Base-by-base conservation (phyloP, 2,329 filamentous ascomycete genomes). In the Rhexocercosporidium sp. region DNA sequence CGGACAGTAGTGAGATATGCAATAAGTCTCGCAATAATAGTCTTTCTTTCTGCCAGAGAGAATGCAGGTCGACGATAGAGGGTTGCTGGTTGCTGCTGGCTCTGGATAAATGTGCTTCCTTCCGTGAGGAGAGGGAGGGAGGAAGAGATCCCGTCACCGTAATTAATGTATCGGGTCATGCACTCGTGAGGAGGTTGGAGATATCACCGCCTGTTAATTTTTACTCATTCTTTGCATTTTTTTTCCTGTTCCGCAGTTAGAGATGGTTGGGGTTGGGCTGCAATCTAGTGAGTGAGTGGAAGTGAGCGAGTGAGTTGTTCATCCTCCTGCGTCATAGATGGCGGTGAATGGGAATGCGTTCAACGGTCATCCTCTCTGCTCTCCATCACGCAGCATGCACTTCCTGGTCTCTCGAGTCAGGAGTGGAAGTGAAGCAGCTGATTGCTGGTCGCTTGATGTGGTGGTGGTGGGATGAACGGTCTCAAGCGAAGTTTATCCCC, bases 81-180 rank as follows among this genome's bases (percentile, higher is more conserved):
- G 37, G 41, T 16, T 18, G n/a, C n/a, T n/a, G n/a, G n/a, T n/a
- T n/a, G n/a, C n/a, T 39, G 31, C n/a, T 56, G 31, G 31, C n/a
- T 12, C 34, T 57, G 54, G 54, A 57, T 39, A 39, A 57, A 39
- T 57, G 20, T 57, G 54, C 31, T 39, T 39, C 39, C 57, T 46
- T 49, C 39, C 25, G 39, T 49, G 14, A 49, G n/a, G 6, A 18
- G 49, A n/a, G 51, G 11, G 22, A 56, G 51, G 51, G 37, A 60
- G 27, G 37, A 20, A 20, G 53, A 56, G 31, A n/a, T 20, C 25
- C 31, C 41, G 34, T 20, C 22, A 18, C n/a, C 34, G 59, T 64
- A 37, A 37, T 37, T 37, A 66, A 67, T 71, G 62, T 73, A 70
- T 66, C 56, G 65, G 68, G 51, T 69, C 69, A 71, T 71, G 69